Base-by-base conservation (phyloP, 108 stramenopile genomes). In the Asterionellopsis glacialis region DNA sequence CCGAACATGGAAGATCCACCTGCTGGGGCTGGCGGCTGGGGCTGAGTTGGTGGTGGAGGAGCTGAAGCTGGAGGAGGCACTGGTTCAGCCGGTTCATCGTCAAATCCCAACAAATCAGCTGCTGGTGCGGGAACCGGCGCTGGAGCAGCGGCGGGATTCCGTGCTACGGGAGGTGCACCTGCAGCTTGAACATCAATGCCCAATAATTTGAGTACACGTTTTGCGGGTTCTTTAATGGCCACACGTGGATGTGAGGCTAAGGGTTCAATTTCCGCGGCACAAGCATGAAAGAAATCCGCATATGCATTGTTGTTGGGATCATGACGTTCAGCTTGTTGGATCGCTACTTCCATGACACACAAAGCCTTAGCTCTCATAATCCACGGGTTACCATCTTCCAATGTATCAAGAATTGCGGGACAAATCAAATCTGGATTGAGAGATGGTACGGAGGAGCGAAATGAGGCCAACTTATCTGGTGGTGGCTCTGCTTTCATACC, bases 401-500 rank as follows among this genome's bases (percentile, higher is more conserved):
- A 67, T 33, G 76, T 82, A 76, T 94, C 93, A 64, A 94, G 63
- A 27, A 94, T 48, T 15, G 76, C 87, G 1, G 93, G 93, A 63
- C 93, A 90, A 0, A 97, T 85, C 44, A 90, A 67, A 68, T 94
- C 92, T 5, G 91, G 64, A 59, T 95, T 87, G 19, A 97, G 74
- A 22, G 82, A 84, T 39, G 87, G 69, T 11, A 91, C 73, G 1
- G 84, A 71, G 5, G 69, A 47, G 4, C 88, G 62, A 72, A 95
- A 97, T 45, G 80, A 75, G 11, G 63, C 73, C 44, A 97, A 57
- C 58, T 93, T 91, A 48, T 95, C 93, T 9, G 74, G 77, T 33
- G 93, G 90, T 18, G 96, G 96, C 51, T 89, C 92, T 16, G 96
- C 83, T 60, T 93, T 93, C 81, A 94, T 85, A 13, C 96, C 96